Conservation (phyloP, 352 stramenopile species). For the Globisporangium echinulatum region DNA sequence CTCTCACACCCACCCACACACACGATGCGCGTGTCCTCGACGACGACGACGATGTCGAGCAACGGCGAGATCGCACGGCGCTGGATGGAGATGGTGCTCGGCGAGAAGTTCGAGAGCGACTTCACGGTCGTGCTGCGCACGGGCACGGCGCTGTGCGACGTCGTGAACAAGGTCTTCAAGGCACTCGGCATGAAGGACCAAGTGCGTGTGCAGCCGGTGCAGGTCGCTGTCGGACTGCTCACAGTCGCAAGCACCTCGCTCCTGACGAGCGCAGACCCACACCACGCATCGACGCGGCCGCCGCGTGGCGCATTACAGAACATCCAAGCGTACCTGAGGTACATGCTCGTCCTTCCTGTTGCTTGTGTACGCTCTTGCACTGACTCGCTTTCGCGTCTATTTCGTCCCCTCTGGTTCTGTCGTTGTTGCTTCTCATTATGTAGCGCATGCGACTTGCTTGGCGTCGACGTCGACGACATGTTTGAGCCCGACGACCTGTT, state of each 20-base stretch:
- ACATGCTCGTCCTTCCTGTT: slow-evolving; percentile 5
- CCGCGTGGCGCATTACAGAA: slow-evolving; percentile 29
- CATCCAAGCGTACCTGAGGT: slow-evolving; percentile 66
- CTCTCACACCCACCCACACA: neutral
- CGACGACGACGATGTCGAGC: slow-evolving; percentile 24
- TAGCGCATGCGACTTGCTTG: slow-evolving; percentile 64
- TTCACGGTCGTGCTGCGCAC: slow-evolving; percentile 51
- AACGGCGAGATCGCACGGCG: slow-evolving; percentile 69
- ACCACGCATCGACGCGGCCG: slow-evolving; percentile 1
- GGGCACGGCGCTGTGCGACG: slow-evolving; percentile 54
- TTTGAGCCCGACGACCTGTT: slow-evolving; percentile 77
- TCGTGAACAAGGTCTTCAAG: slow-evolving; percentile 69
- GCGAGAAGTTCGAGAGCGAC: slow-evolving; percentile 53
- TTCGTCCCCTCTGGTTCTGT: neutral
- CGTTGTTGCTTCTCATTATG: neutral
- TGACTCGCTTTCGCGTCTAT: neutral
- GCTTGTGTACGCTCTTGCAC: neutral
- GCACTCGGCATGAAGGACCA: slow-evolving; percentile 74
- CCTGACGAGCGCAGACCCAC: neutral
- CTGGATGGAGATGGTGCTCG: slow-evolving; percentile 87
- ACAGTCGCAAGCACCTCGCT: neutral
- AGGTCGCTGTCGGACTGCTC: neutral
- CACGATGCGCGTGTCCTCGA: slow-evolving; percentile 22
- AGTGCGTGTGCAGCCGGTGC: slow-evolving; percentile 11
- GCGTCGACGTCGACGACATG: slow-evolving; percentile 46